phyloP scores from a whole-genome alignment of 805 yeast species.

The Candida railenensis region DNA sequence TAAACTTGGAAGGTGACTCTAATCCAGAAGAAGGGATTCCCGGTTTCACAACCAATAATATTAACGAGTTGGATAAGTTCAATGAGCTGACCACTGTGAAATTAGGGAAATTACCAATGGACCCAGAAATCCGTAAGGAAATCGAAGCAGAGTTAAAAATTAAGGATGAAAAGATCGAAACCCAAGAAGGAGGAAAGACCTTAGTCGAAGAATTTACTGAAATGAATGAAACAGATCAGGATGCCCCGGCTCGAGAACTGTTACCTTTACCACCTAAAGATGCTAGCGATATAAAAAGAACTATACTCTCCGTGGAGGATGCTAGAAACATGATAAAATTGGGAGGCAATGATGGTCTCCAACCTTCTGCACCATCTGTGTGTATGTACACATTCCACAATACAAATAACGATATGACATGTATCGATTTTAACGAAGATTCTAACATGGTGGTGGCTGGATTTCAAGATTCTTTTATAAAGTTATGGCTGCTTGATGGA shows the following conservation, averaged over 20 bases:
- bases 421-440: constrained; percentile 83
- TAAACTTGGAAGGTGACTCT: constrained; percentile 45
- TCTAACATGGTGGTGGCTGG: constrained; percentile 89
- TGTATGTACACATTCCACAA: constrained; percentile 99
- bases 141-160: constrained; percentile 79
- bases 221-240: constrained; percentile 48
- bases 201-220: constrained; percentile 39
- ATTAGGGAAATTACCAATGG: constrained; percentile 82
- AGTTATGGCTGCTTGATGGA: constrained; percentile 93
- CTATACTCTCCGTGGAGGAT: constrained; percentile 77
- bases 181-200: constrained; percentile 33
- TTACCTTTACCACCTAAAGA: constrained; percentile 87
- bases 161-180: constrained; percentile 56
- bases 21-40: constrained; percentile 53
- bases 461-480: constrained; percentile 86
- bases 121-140: constrained; percentile 80
- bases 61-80: constrained; percentile 52
- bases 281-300: constrained; percentile 74
- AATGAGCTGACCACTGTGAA: constrained; percentile 67
- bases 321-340: constrained; percentile 71
- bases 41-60: constrained; percentile 39
- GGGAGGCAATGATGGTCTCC: constrained; percentile 46
- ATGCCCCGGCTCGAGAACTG: constrained; percentile 70
- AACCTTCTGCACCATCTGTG: constrained; percentile 86
- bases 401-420: constrained; percentile 85